Percentiles rank a stretch among this genome's conserved stretches.
Evolutionary conservation across 2,329 filamentous ascomycete species (phyloP).

Genomic region (Xylaria sp.): DNA sequence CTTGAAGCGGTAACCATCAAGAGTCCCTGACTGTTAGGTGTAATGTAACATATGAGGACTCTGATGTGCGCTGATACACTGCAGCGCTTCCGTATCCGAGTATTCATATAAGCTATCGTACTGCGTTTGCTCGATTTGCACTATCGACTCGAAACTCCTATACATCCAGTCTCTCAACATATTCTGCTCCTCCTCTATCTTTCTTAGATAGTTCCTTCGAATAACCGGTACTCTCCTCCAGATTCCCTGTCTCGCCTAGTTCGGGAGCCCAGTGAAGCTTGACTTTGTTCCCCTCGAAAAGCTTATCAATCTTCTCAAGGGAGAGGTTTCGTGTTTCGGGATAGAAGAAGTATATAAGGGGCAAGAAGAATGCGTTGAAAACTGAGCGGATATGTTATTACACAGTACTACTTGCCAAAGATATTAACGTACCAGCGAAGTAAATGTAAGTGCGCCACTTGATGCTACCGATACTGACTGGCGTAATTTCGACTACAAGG

Average conservation of each 20-base stretch:
- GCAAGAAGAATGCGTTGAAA: conserved; percentile 52
- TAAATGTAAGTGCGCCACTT: conserved; percentile 1
- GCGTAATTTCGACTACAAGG: conserved; percentile 51
- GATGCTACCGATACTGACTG: conserved; percentile 54
- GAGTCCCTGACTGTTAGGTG: too few relatives aligned
- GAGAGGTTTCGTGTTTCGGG: conserved; percentile 29
- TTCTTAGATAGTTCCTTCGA: neutral
- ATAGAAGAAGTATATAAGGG: conserved; percentile 58
- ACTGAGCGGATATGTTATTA: conserved; percentile 60
- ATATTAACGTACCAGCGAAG: neutral
- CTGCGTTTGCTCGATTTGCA: too few relatives aligned
- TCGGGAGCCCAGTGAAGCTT: conserved; percentile 19
- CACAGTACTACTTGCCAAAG: conserved; percentile 57
- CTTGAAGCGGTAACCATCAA: too few relatives aligned
- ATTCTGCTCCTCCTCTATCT: neutral
- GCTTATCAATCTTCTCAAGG: conserved; percentile 22
- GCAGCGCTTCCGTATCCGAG: too few relatives aligned
- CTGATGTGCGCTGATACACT: too few relatives aligned
- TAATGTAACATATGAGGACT: too few relatives aligned
- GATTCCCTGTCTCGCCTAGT: neutral
- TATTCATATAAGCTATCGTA: too few relatives aligned
- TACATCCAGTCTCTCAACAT: neutral
- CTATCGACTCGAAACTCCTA: neutral
- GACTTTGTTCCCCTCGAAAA: conserved; percentile 17
- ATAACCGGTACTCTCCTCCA: neutral